Conservation (phyloP, 192 early-diverging fungal species). For the Chytriomyces sp. region DNA sequence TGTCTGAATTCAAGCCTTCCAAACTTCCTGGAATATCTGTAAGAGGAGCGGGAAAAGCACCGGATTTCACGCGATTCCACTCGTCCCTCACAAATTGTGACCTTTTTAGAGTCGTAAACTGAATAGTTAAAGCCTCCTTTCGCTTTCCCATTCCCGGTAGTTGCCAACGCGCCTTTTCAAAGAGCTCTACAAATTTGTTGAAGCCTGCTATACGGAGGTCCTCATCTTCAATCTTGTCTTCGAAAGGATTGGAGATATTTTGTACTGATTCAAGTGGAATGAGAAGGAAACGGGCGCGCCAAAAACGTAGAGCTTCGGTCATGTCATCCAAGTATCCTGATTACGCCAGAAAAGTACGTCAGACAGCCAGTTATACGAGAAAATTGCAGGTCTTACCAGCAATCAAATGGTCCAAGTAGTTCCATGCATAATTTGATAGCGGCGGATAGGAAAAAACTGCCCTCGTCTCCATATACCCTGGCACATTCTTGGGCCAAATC, state of each 20-base stretch:
- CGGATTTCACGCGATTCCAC: not conserved
- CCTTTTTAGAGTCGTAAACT: conserved; percentile 39
- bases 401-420: conserved; percentile 89
- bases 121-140: conserved; percentile 37
- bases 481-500: conserved; percentile 81
- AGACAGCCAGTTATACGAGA: not conserved
- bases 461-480: conserved; percentile 57
- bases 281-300: conserved; percentile 86
- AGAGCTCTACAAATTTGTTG: conserved; percentile 79
- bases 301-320: conserved; percentile 78
- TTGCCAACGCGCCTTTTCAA: conserved; percentile 67
- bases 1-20: too few species aligned
- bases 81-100: conserved; percentile 41
- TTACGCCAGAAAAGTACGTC: not conserved
- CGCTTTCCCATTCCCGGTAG: conserved; percentile 39
- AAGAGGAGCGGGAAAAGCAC: not conserved
- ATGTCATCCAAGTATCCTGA: conserved; percentile 82
- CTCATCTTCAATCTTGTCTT: conserved; percentile 78
- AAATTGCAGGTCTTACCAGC: not conserved
- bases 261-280: conserved; percentile 77
- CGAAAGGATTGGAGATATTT: conserved; percentile 55
- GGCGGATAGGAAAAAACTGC: conserved; percentile 77
- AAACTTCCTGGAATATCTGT: too few species aligned
- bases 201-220: conserved; percentile 86
- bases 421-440: conserved; percentile 85